Evolutionary conservation across 768 basidiomycete species (phyloP), one percentile per base, ranked within the genome.

Genomic region (Pisolithus marmoratus): DNA sequence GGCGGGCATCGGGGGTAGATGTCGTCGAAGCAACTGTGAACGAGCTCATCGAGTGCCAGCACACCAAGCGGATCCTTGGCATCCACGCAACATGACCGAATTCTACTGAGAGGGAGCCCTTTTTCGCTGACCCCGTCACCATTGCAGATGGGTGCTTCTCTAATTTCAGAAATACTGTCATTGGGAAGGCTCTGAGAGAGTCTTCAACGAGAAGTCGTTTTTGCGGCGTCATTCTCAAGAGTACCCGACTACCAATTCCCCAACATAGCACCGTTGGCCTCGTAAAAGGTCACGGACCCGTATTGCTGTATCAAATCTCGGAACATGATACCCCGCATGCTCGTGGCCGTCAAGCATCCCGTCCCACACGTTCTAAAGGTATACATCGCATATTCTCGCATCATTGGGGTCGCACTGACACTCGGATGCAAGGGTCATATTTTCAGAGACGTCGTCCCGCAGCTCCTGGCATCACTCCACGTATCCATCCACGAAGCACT

Each of bases 101-200:
- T 11, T 59, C 67, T 51, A 73, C 75, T 55, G 54, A 74, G 54
- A 78, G 80, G 59, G 76, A 83, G 54, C 62, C 76, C 0, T 84
- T 85, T 60, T 77, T 74, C 53, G 93, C 89, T 0, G 83, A 87
- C 57, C 67, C 98, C 46, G 88, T 92, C 42, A 72, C 98, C 64
- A 72, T 97, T 53, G 93, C 94, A 5, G 95, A 99, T 64, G 94
- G 95, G 0, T 96, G 92, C 67, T 90, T 90, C 70, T 94, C 91
- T 5, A 96, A 94, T 63, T 94, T 99, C 75, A 78, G 95, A 46
- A 74, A 69, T 11, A 54, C 72, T 2, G 81, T 92, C n/a, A 77
- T 85, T 76, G 80, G 80, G 49, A 60, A 65, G 38, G 64, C 74
- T 15, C 70, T 71, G 27, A 44, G 55, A 41, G 83, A 82, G 61